Evolutionary conservation across 768 basidiomycete species (phyloP), one percentile per base, ranked within the genome.

Genomic region (Cytidiella melzeri): DNA sequence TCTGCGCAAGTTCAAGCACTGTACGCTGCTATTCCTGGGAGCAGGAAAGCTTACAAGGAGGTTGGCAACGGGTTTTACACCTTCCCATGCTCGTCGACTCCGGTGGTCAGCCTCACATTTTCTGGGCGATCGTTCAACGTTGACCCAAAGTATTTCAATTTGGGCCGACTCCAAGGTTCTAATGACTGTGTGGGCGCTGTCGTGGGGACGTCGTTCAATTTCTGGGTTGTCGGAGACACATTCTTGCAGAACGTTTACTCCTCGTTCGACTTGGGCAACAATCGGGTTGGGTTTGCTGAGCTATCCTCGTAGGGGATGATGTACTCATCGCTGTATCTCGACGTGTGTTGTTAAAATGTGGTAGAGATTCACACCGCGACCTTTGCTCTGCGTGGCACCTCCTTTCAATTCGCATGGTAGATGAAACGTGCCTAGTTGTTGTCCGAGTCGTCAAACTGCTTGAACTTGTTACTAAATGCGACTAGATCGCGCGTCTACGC

Each of bases 211-310:
- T 37, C 20, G 27, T 24, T 25, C 20, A 57, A 52, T 23, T 62
- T 59, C 13, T 70, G 67, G 69, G 58, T 71, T 41, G 37, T 71
- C 23, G 70, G 70, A 5, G 68, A 68, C 26, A 57, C 62, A 10
- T 75, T 79, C 64, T 52, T 77, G 53, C 67, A 64, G 55, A 73
- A 71, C 45, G 72, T 75, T 23, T 79, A 74, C 53, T 65, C 73
- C 6, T 62, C 64, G 10, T 77, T 76, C 54, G 71, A 76, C 53
- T 48, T 70, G 18, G 50, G 54, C 12, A 47, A 57, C 27, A 53
- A 44, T 24, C 53, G 48, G 11, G 55, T 59, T 7, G 57, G 57
- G 3, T 59, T 59, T 37, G 55, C 57, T 5, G 20, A 37, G 6
- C 28, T 56, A 37, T n/a, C n/a, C n/a, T n/a, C n/a, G n/a, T n/a